phyloP scores from a whole-genome alignment of 2,329 filamentous ascomycete genomes.

The Diaporthe sp. region DNA sequence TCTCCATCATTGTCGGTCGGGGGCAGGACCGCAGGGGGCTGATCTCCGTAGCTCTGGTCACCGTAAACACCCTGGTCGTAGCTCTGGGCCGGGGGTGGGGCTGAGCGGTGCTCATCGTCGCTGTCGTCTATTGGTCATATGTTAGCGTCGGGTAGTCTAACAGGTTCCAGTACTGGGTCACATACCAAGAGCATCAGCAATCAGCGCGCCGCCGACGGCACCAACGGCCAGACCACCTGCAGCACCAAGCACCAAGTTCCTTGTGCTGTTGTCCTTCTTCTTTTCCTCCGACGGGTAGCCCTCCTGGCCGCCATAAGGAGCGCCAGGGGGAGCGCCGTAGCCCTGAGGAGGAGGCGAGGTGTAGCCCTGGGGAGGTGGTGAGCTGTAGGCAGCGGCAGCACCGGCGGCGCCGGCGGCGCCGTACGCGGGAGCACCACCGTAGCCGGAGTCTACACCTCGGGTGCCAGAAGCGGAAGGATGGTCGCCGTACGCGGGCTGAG shows the following conservation, averaged over 20 bases:
- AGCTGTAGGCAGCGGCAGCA: slow-evolving; percentile 12
- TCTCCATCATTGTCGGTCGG: slow-evolving; percentile 57
- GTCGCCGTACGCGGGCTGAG: slow-evolving; percentile 43
- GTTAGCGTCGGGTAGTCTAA: slow-evolving; percentile 42
- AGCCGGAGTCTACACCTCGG: slow-evolving; percentile 36
- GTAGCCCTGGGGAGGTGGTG: slow-evolving; percentile 8
- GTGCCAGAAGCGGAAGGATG: slow-evolving; percentile 33
- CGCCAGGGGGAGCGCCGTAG: slow-evolving; percentile 32
- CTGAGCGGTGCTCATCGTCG: slow-evolving; percentile 42
- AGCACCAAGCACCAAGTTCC: slow-evolving; percentile 70
- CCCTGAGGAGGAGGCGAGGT: slow-evolving; percentile 23
- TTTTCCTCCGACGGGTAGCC: slow-evolving; percentile 45
- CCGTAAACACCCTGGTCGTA: slow-evolving; percentile 42
- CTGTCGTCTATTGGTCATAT: slow-evolving; percentile 43
- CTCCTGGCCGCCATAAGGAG: slow-evolving; percentile 20
- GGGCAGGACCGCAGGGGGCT: slow-evolving; percentile 55
- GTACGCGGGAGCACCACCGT: slow-evolving; percentile 24
- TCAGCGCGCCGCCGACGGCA: slow-evolving; percentile 69
- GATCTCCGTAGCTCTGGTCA: slow-evolving; percentile 42
- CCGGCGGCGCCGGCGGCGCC: slow-evolving; percentile 4
- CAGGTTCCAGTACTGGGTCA: neutral
- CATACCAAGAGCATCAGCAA: slow-evolving; percentile 69
- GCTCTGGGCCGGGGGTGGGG: slow-evolving; percentile 34
- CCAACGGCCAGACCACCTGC: slow-evolving; percentile 72
- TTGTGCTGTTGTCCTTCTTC: slow-evolving; percentile 62